Percentiles rank a stretch among this genome's conserved stretches.
phyloP scores from a whole-genome alignment of 2,329 filamentous ascomycete genomes.

The Pseudogymnoascus sp. region DNA sequence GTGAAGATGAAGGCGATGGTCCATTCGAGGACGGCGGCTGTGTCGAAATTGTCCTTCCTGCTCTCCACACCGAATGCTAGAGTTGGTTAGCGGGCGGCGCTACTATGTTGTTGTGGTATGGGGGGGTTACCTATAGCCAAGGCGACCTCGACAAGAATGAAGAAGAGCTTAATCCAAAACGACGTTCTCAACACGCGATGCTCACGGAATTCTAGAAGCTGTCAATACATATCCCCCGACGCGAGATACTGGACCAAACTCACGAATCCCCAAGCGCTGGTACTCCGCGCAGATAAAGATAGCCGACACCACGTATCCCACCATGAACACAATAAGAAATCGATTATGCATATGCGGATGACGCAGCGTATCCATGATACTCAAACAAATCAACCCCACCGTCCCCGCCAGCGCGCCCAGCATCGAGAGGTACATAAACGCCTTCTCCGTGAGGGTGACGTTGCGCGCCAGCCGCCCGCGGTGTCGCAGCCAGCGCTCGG shows the following conservation, averaged over 20 bases:
- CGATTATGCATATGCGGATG: slow-evolving; percentile 63
- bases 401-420: slow-evolving; percentile 67
- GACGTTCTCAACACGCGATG: slow-evolving; percentile 66
- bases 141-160: slow-evolving; percentile 71
- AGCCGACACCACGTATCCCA: slow-evolving; percentile 75
- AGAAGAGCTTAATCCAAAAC: slow-evolving; percentile 81
- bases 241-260: slow-evolving; percentile 22
- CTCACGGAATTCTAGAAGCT: slow-evolving; percentile 58
- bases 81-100: neutral
- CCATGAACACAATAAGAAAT: slow-evolving; percentile 78
- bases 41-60: neutral
- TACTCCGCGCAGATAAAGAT: slow-evolving; percentile 89
- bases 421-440: slow-evolving; percentile 55
- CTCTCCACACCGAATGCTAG: neutral
- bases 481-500: slow-evolving; percentile 82
- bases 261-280: slow-evolving; percentile 69
- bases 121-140: slow-evolving; percentile 50
- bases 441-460: slow-evolving; percentile 52
- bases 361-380: slow-evolving; percentile 74
- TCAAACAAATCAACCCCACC: slow-evolving; percentile 70
- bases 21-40: slow-evolving; percentile 49
- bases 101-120: neutral
- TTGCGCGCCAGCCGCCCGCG: slow-evolving; percentile 71
- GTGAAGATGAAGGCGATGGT: slow-evolving; percentile 76
- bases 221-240: neutral